Conservation (phyloP, 495 filamentous ascomycete genomes). For the Cercophora sp. region DNA sequence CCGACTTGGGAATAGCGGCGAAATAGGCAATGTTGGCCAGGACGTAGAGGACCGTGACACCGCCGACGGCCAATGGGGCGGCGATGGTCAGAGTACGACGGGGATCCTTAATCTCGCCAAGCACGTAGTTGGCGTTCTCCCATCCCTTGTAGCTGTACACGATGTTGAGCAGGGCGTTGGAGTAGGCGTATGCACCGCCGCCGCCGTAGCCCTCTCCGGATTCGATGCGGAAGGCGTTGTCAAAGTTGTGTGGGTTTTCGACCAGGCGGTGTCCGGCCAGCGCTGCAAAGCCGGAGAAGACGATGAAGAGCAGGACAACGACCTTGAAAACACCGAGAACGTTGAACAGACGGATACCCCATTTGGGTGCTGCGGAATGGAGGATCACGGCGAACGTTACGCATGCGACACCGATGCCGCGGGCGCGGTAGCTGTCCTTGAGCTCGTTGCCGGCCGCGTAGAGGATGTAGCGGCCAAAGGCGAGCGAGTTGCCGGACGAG, state of each 20-base stretch:
- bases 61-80: constrained; percentile 54
- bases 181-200: constrained; percentile 33
- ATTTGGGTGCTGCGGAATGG: constrained; percentile 56
- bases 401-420: constrained; percentile 53
- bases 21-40: constrained; percentile 63
- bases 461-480: constrained; percentile 64
- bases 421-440: constrained; percentile 55
- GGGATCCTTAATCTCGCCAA: constrained; percentile 58
- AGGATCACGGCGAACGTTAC: constrained; percentile 53
- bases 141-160: constrained; percentile 48
- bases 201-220: constrained; percentile 34
- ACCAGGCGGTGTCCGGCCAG: constrained; percentile 8
- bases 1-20: constrained; percentile 36
- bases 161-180: constrained; percentile 46
- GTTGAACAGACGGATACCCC: constrained; percentile 61
- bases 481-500: constrained; percentile 58
- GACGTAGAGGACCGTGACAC: constrained; percentile 58
- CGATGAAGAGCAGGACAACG: constrained; percentile 58
- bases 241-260: constrained; percentile 32
- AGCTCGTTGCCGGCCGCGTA: constrained; percentile 52
- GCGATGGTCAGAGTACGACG: constrained; percentile 58
- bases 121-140: constrained; percentile 47
- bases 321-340: constrained; percentile 63
- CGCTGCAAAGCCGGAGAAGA: constrained; percentile 53
- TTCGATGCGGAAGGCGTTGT: constrained; percentile 26